A percentile compares a stretch with the other conserved stretches of the same genome.
Evolutionary conservation across 176 grass and related monocot species (phyloP).

Genomic region (Puccinellia tenuiflora): DNA sequence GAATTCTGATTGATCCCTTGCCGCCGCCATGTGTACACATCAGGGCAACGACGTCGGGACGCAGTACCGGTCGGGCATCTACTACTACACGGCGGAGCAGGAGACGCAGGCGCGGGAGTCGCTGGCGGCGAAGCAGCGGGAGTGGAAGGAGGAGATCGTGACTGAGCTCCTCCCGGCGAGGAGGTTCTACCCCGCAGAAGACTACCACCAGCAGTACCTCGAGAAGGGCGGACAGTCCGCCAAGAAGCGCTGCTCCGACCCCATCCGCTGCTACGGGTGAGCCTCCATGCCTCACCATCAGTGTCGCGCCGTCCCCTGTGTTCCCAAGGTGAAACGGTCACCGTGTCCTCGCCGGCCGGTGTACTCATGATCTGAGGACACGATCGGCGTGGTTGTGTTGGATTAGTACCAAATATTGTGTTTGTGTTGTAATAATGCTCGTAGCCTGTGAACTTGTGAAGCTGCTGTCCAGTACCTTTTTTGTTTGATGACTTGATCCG

Average conservation of each 20-base stretch:
- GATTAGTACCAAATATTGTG: not conserved
- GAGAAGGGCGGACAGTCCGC: slow-evolving; percentile 90
- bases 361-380: no score
- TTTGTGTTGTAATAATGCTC: not conserved
- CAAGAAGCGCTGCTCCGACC: slow-evolving; percentile 69
- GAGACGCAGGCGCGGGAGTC: slow-evolving; percentile 48
- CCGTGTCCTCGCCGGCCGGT: no score
- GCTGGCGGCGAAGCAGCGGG: slow-evolving; percentile 52
- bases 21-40: not conserved
- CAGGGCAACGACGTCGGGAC: slow-evolving; percentile 84
- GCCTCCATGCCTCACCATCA: no score
- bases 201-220: slow-evolving; percentile 86
- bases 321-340: no score
- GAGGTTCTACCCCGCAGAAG: slow-evolving; percentile 72
- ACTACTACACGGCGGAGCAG: slow-evolving; percentile 86
- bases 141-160: slow-evolving; percentile 54
- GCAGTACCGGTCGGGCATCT: slow-evolving; percentile 97
- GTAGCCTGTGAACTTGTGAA: not conserved
- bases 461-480: not conserved
- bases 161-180: slow-evolving; percentile 77
- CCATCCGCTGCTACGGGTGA: slow-evolving; percentile 93
- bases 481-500: not conserved
- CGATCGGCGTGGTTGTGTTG: not conserved
- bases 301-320: no score
- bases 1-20: not conserved